Evolutionary conservation across 2,329 filamentous ascomycete genomes (phyloP).

Genomic region (Bertia moriformis): DNA sequence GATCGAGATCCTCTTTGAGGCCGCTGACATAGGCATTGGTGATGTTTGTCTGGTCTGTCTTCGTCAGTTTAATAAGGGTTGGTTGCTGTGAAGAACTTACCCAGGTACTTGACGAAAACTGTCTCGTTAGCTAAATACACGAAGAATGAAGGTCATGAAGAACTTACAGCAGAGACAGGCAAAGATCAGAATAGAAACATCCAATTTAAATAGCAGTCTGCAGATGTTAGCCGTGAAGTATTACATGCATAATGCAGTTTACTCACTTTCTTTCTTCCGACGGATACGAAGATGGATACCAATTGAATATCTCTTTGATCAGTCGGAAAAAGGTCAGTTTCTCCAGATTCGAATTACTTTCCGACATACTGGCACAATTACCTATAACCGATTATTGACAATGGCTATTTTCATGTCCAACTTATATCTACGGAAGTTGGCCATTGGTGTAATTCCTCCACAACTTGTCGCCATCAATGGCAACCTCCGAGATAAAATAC

Average conservation of each 20-base stretch:
- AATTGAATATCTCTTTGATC: slow-evolving; percentile 17
- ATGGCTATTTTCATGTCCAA: no score
- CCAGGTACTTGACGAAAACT: slow-evolving; percentile 18
- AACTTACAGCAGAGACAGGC: slow-evolving; percentile 16
- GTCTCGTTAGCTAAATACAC: slow-evolving; percentile 1
- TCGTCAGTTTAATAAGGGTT: not conserved
- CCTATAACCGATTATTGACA: no score
- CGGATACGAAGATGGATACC: slow-evolving; percentile 16
- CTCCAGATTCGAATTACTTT: not conserved
- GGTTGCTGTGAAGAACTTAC: slow-evolving; percentile 5
- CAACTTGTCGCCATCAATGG: not conserved
- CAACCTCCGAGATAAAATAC: no score
- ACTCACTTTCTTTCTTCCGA: slow-evolving; percentile 14
- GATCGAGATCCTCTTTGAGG: slow-evolving; percentile 19
- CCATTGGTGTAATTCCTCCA: not conserved
- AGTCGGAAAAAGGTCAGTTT: slow-evolving; percentile 8
- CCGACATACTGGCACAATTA: no score
- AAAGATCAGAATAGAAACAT: slow-evolving; percentile 15
- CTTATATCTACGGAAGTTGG: no score
- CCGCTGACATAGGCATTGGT: slow-evolving; percentile 22
- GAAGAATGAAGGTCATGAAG: no score
- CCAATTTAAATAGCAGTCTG: slow-evolving; percentile 16
- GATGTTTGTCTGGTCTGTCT: slow-evolving; percentile 15
- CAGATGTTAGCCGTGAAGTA: not conserved
- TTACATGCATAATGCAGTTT: not conserved